These are phyloP conservation scores for Penicillium psychrosexuale DNA, from an alignment of 2,329 filamentous ascomycete species.

Conservation along the genomic window DNA sequence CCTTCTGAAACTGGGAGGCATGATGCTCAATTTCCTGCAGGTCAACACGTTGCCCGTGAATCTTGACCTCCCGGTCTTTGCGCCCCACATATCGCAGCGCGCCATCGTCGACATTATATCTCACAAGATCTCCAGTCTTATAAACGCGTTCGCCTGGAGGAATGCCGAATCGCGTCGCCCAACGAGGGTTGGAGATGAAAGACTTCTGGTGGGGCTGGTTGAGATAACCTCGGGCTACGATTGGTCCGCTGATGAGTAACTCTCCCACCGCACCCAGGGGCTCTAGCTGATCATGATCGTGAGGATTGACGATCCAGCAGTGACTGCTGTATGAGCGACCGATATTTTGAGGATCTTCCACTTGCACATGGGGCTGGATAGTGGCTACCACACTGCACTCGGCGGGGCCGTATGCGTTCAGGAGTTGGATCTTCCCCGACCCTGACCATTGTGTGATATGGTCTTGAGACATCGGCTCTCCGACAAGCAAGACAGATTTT, in stretches of 20 bases:
- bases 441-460: slow-evolving; percentile 10
- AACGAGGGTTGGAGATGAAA: slow-evolving; percentile 3
- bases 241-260: slow-evolving; percentile 9
- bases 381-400: background rate
- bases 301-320: slow-evolving; percentile 8
- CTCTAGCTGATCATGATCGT: slow-evolving; percentile 1
- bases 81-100: slow-evolving; percentile 1
- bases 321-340: background rate
- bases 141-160: background rate
- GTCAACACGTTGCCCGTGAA: slow-evolving; percentile 7
- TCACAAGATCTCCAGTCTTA: slow-evolving; percentile 9
- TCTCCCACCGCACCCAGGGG: slow-evolving; percentile 8
- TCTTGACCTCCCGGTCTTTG: slow-evolving; percentile 8
- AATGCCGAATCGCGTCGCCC: background rate
- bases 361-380: background rate
- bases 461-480: slow-evolving; percentile 13
- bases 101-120: slow-evolving; percentile 1
- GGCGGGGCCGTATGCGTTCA: slow-evolving; percentile 52
- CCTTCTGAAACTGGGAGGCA: background rate
- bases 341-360: background rate
- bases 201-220: slow-evolving; percentile 1
- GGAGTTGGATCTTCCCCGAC: slow-evolving; percentile 31
- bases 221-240: slow-evolving; percentile 6
- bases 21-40: slow-evolving; percentile 7
- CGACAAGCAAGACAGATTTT: background rate